Evolutionary conservation across 768 basidiomycete genomes (phyloP), one percentile per base, ranked within the genome.

Genomic region (Kwoniella botswanensis): DNA sequence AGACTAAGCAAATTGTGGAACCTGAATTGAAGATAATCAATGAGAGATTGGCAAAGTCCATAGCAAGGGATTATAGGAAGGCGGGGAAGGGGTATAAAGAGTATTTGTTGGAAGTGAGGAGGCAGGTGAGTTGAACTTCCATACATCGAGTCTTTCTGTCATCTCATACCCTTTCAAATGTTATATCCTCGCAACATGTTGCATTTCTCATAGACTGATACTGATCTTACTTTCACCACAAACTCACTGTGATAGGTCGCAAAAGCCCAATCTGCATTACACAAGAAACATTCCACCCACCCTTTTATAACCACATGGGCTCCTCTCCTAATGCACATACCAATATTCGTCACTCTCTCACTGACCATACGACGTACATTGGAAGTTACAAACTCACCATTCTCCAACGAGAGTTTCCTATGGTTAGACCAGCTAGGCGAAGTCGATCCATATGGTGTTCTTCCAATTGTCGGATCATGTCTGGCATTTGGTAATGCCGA

Each of bases 401-500:
- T 79, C 64, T 73, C 71, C 3, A 22, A 56, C 12, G 79, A 80
- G 59, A 60, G 60, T 35, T 76, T 77, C 56, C 50, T 73, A 41
- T 84, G 83, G 83, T 73, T 83, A 29, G 61, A 74, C 0, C 75
- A 76, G 1, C 68, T 84, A 29, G 76, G 79, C 35, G 77, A 83
- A 10, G 68, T 77, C 0, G 85, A 85, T 68, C 76, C 79, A 12
- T 73, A 73, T 4, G 68, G 74, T 56, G 70, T 74, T 21, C 74
- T 84, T 26, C 84, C 84, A 0, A 35, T 84, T 55, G 68, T 78
- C 10, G 79, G 77, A 3, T 73, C 84, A 54, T 57, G 76, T 11
- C 68, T 75, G n/a, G 75, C 77, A 3, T 74, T 83, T 57, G 58
- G 76, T 3, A 85, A 84, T 74, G 83, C 84, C n/a, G 84, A 84